Conservation (phyloP, 176 grass and related monocot species). For the Juncus inflexus region DNA sequence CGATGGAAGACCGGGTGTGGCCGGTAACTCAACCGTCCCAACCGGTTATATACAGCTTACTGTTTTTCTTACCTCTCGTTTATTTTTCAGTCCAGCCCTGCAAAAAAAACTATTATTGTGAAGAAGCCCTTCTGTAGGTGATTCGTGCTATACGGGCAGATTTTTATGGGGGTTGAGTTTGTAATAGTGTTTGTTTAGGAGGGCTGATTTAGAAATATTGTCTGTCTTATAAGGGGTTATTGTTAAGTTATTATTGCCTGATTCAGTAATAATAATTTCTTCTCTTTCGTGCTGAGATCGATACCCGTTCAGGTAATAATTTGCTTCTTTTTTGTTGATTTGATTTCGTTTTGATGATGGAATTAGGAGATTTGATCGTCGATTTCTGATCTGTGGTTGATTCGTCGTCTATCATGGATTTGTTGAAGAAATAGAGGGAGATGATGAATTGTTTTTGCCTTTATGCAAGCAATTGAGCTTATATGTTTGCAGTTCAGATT, state of each 20-base stretch:
- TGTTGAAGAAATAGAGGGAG: no score
- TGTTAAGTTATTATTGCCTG: neutral
- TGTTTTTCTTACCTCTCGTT: conserved; percentile 10
- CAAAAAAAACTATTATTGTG: neutral
- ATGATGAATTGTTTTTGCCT: no score
- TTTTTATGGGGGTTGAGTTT: neutral
- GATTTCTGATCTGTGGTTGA: conserved; percentile 6
- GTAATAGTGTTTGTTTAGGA: neutral
- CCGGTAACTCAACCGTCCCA: conserved; percentile 12
- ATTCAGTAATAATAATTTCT: conserved; percentile 5
- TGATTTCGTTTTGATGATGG: neutral
- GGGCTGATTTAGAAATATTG: conserved; percentile 1
- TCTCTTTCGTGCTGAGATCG: conserved; percentile 15
- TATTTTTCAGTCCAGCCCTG: neutral
- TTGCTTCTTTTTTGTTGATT: conserved; percentile 18
- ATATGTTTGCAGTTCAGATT: neutral
- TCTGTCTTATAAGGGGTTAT: conserved; percentile 3
- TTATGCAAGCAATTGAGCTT: neutral
- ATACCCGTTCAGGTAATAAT: neutral
- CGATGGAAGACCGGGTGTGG: conserved; percentile 15
- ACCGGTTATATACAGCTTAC: neutral
- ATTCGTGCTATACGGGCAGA: neutral
- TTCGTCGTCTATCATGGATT: neutral
- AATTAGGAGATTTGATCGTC: conserved; percentile 9
- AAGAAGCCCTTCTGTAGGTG: neutral